Conservation (phyloP, 257 asterid genomes). For the Solanum appendiculatum region DNA sequence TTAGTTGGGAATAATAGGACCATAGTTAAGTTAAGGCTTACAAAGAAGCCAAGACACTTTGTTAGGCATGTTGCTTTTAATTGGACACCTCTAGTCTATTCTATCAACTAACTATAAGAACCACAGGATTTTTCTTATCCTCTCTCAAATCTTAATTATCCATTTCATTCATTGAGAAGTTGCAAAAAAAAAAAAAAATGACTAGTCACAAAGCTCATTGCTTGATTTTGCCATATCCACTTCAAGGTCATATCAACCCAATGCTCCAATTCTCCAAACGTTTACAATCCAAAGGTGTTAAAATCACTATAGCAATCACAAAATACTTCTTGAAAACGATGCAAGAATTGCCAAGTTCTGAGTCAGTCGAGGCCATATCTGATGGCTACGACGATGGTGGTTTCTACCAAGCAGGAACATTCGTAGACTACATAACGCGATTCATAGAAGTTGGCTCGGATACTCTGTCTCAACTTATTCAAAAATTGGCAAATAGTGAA, state of each 20-base stretch:
- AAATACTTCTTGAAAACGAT: neutral
- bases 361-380: slow-evolving; percentile 8
- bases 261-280: slow-evolving; percentile 45
- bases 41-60: neutral
- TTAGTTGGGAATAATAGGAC: no score
- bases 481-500: neutral
- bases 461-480: slow-evolving; percentile 1
- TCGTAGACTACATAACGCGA: slow-evolving; percentile 15
- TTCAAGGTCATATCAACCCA: slow-evolving; percentile 34
- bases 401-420: neutral
- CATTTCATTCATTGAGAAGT: neutral
- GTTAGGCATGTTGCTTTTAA: no score
- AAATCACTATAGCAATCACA: neutral
- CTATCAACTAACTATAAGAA: neutral
- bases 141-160: neutral
- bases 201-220: slow-evolving; percentile 17
- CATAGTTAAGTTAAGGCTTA: no score
- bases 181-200: neutral
- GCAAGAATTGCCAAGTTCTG: slow-evolving; percentile 9
- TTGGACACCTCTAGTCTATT: no score
- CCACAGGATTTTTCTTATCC: neutral
- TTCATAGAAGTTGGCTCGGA: slow-evolving; percentile 13
- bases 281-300: slow-evolving; percentile 12
- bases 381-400: slow-evolving; percentile 8
- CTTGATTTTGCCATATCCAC: slow-evolving; percentile 27